phyloP scores from a whole-genome alignment of 2,329 filamentous ascomycete species.

The Alternaria sp. region DNA sequence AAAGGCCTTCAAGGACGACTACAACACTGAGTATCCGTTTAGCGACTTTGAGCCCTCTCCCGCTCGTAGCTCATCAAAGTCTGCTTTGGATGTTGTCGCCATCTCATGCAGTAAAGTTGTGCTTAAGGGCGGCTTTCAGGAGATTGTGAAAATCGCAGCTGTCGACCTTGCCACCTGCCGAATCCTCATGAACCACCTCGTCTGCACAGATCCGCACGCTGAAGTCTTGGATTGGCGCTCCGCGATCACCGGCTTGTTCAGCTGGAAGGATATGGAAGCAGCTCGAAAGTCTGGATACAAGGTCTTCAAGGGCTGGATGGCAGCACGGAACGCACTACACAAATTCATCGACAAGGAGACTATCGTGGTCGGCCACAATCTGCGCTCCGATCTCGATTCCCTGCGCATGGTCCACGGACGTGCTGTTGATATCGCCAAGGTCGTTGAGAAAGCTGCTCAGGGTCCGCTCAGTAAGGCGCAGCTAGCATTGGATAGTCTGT shows the following conservation, averaged over 20 bases:
- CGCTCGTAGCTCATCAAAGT: constrained; percentile 11
- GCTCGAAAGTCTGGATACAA: constrained; percentile 40
- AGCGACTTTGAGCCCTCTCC: constrained; percentile 36
- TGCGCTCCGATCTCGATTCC: constrained; percentile 44
- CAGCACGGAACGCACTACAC: constrained; percentile 41
- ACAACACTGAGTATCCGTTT: constrained; percentile 23
- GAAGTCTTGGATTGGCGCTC: constrained; percentile 39
- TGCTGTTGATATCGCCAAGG: constrained; percentile 41
- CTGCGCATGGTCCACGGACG: constrained; percentile 48
- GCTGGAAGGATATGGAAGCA: constrained; percentile 35
- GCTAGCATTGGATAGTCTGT: constrained; percentile 42
- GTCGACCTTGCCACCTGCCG: constrained; percentile 43
- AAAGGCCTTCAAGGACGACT: constrained; percentile 35
- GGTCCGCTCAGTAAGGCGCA: constrained; percentile 42
- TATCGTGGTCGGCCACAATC: constrained; percentile 46
- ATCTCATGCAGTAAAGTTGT: constrained; percentile 42
- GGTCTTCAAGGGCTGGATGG: constrained; percentile 45
- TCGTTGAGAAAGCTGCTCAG: constrained; percentile 45
- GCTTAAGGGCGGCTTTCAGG: constrained; percentile 28
- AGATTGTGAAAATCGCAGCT: constrained; percentile 45
- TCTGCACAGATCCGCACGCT: constrained; percentile 35
- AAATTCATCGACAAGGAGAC: constrained; percentile 44
- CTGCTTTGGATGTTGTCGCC: constrained; percentile 31
- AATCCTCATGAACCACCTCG: constrained; percentile 43
- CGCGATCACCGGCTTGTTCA: constrained; percentile 32